A percentile compares a stretch with the other conserved stretches of the same genome.
These are phyloP conservation scores for Aspergillus nomiae DNA, from an alignment of 2,329 filamentous ascomycete genomes.

Conservation along the genomic window DNA sequence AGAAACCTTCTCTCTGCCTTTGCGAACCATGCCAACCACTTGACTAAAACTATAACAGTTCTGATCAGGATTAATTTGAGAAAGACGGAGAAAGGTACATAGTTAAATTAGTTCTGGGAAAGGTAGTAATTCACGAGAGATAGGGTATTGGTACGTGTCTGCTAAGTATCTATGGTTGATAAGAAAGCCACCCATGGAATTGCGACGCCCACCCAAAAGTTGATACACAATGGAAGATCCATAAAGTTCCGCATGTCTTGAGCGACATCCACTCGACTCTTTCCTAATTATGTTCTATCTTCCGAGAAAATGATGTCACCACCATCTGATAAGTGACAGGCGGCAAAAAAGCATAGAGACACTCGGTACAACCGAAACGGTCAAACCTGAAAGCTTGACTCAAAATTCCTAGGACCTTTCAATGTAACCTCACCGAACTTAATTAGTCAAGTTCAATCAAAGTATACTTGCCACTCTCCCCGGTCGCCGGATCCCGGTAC, in stretches of 20 bases:
- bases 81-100: too few relatives aligned
- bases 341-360: background rate
- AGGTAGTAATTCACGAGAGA: too few relatives aligned
- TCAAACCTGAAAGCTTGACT: background rate
- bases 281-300: background rate
- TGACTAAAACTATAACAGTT: too few relatives aligned
- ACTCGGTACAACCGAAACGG: background rate
- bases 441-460: conserved; percentile 41
- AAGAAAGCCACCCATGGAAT: background rate
- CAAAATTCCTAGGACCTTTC: background rate
- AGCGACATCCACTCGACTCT: background rate
- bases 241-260: background rate
- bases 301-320: background rate
- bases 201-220: background rate
- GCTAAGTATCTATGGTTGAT: background rate
- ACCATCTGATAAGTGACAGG: background rate
- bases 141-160: background rate
- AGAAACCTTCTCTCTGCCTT: background rate
- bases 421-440: background rate
- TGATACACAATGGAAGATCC: background rate
- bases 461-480: conserved; percentile 37
- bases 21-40: background rate
- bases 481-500: conserved; percentile 34
- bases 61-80: too few relatives aligned
- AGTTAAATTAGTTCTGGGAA: too few relatives aligned